Base-by-base conservation (phyloP, 306 rosid genomes). In the Mucuna pruriens region DNA sequence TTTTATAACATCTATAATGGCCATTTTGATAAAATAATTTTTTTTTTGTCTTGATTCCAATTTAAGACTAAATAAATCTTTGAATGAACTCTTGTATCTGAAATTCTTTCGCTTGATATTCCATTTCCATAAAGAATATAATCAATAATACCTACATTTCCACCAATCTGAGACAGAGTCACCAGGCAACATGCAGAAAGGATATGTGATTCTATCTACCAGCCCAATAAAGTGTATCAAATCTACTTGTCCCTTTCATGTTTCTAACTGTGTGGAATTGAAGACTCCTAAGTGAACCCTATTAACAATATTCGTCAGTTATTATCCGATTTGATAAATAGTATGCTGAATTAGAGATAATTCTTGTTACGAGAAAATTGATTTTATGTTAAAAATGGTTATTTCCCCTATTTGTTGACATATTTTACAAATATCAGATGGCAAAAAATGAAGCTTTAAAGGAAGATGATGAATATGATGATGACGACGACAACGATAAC, bases 391-490 rank as follows among this genome's bases (percentile, higher is more conserved):
- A 49, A 29, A 11, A 78, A 31, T 11, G 7, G 69, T 79, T 33
- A 51, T 44, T 34, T 15, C 36, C 36, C 44, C 54, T 57, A 19
- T 65, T 77, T 77, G 49, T 48, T 80, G 75, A 33, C 36, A 72
- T 49, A 15, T 48, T 46, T 65, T 76, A 17, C 52, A n/a, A 80
- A 80, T 79, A 78, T 52, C 75, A 94, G 98, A 84, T 94, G 84
- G 95, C 97, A 49, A 82, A 83, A n/a, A 89, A 86, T 71, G 88
- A 90, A 89, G 98, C 98, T 52, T 75, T 88, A 22, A 85, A 81
- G 89, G 93, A 91, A 84, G 81, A 80, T n/a, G 89, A 87, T 10
- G 88, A 77, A 11, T 25, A n/a, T 19, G n/a, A 17, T 4, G 48
- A 60, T 0, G 39, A 60, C 0, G 75, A 60, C 7, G 72, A 84